Evolutionary conservation across 2,329 filamentous ascomycete species (phyloP).

Genomic region (Cercospora sojina): DNA sequence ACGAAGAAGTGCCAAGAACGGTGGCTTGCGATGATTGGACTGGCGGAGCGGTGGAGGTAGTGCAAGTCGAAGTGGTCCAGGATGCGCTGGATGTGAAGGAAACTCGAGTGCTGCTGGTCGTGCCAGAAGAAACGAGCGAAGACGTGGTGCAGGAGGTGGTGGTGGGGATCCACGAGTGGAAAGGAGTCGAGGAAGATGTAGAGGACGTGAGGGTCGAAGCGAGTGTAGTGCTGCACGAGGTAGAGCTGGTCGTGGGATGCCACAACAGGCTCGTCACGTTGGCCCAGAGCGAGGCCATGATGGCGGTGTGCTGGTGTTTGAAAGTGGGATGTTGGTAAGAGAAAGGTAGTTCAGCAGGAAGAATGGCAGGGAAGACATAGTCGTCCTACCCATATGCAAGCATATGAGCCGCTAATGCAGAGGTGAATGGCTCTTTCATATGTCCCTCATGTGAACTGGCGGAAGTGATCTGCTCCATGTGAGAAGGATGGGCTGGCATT

Average conservation of each 20-base stretch:
- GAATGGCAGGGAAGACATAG: background rate
- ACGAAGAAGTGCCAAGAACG: background rate
- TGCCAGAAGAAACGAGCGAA: background rate
- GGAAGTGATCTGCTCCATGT: background rate
- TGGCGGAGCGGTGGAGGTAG: background rate
- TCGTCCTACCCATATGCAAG: background rate
- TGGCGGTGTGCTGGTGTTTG: background rate
- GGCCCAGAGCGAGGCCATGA: background rate
- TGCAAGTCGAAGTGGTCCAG: background rate
- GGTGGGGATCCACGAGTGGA: background rate
- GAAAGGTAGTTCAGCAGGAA: background rate
- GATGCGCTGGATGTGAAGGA: background rate
- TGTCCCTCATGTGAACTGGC: background rate
- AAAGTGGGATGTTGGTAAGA: background rate
- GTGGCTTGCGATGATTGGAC: background rate
- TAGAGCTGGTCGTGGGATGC: background rate
- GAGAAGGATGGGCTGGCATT: background rate
- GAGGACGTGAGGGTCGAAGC: background rate
- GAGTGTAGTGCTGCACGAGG: background rate
- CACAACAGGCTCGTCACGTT: background rate
- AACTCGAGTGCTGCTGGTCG: background rate
- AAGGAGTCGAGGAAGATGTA: background rate
- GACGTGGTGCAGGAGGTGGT: background rate
- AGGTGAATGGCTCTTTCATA: background rate
- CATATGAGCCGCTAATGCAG: background rate